Evolutionary conservation across 2,329 filamentous ascomycete genomes (phyloP).

Genomic region (Peltaster fructicola): DNA sequence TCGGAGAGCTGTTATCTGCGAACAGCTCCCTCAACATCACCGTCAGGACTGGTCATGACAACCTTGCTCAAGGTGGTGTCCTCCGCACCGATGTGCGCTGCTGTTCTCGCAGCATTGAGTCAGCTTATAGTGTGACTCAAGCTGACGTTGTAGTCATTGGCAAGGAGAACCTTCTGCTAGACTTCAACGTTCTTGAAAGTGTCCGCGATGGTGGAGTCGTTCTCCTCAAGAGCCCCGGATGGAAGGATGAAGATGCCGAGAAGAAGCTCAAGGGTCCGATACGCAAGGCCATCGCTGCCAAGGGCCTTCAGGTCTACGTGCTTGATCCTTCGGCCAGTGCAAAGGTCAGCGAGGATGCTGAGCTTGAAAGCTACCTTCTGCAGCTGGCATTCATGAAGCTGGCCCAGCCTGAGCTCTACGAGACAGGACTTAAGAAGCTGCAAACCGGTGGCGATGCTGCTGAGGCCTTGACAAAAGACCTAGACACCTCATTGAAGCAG

Average conservation of each 20-base stretch:
- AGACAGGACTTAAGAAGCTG: conserved; percentile 48
- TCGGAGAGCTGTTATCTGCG: conserved; percentile 42
- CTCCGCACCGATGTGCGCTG: conserved; percentile 72
- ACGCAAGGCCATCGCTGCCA: conserved; percentile 53
- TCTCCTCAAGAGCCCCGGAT: conserved; percentile 56
- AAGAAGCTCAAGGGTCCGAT: conserved; percentile 60
- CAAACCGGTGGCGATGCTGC: conserved; percentile 43
- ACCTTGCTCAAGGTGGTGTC: conserved; percentile 53
- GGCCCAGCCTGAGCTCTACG: conserved; percentile 47
- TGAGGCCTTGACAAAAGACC: conserved; percentile 39
- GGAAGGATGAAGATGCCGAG: conserved; percentile 79
- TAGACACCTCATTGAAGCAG: conserved; percentile 53
- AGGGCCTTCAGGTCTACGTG: conserved; percentile 53
- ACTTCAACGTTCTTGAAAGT: conserved; percentile 54
- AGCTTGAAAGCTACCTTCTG: conserved; percentile 46
- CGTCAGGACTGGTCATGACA: conserved; percentile 41
- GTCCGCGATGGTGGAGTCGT: conserved; percentile 55
- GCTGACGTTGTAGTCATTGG: conserved; percentile 68
- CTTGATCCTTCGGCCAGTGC: conserved; percentile 54
- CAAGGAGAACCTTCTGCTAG: conserved; percentile 60
- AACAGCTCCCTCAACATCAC: conserved; percentile 45
- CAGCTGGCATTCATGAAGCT: conserved; percentile 74
- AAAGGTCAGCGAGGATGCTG: conserved; percentile 46
- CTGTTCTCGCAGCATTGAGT: conserved; percentile 67
- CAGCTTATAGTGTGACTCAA: conserved; percentile 61